Percentiles rank a stretch among this genome's conserved stretches.
Evolutionary conservation across 805 yeast genomes (phyloP).

Genomic region (Myxozyma geophila): DNA sequence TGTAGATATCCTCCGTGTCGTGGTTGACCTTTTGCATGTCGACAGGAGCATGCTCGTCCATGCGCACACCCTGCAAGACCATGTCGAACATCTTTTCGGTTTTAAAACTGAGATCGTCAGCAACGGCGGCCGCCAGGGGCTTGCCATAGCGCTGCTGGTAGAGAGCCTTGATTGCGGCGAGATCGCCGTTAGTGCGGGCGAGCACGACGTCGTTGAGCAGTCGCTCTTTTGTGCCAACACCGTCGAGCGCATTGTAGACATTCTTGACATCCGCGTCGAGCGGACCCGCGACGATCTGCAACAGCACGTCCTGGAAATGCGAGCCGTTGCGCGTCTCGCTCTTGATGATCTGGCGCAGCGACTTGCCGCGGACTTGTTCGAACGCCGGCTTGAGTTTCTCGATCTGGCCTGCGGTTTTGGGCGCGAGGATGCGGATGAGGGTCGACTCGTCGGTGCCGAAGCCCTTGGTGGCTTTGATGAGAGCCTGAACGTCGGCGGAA

Average conservation of each 20-base stretch:
- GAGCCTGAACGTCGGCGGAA: slow-evolving; percentile 26
- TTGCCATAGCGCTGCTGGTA: slow-evolving; percentile 31
- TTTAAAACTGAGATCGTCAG: slow-evolving; percentile 36
- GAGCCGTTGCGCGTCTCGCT: slow-evolving; percentile 34
- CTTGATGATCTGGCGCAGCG: slow-evolving; percentile 31
- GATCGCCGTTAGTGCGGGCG: slow-evolving; percentile 34
- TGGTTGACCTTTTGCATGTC: slow-evolving; percentile 24
- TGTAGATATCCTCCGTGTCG: slow-evolving; percentile 34
- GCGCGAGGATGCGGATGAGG: slow-evolving; percentile 30
- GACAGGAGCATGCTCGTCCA: slow-evolving; percentile 34
- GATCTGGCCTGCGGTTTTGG: slow-evolving; percentile 32
- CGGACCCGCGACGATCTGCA: slow-evolving; percentile 35
- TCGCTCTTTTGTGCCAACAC: slow-evolving; percentile 37
- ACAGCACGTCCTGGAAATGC: slow-evolving; percentile 33
- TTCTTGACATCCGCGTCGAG: slow-evolving; percentile 35
- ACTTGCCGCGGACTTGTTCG: slow-evolving; percentile 26
- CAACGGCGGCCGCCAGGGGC: slow-evolving; percentile 31
- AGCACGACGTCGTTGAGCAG: slow-evolving; percentile 37
- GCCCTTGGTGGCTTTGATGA: slow-evolving; percentile 38
- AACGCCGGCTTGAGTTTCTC: slow-evolving; percentile 29
- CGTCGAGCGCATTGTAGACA: slow-evolving; percentile 32
- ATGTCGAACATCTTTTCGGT: slow-evolving; percentile 35
- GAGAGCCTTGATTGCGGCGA: slow-evolving; percentile 34
- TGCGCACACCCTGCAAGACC: slow-evolving; percentile 29
- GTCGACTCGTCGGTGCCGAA: slow-evolving; percentile 39